Evolutionary conservation across 2,329 filamentous ascomycete species (phyloP).

Genomic region (Aspergillus costaricaensis): DNA sequence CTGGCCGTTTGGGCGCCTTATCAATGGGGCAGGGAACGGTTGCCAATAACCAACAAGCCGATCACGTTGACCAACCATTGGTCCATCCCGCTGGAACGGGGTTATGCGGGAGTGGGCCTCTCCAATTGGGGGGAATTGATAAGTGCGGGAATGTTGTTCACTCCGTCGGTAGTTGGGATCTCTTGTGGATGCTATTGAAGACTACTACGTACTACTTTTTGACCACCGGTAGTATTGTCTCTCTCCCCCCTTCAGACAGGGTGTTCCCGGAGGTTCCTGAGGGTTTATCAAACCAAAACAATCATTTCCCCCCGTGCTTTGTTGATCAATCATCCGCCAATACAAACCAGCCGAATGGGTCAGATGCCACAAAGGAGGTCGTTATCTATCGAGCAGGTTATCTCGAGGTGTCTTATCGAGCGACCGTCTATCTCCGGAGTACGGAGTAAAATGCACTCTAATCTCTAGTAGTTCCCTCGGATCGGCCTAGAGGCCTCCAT

Average conservation of each 20-base stretch:
- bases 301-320: no score
- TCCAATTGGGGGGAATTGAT: constrained; percentile 4
- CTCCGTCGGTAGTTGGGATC: no score
- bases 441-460: constrained; percentile 1
- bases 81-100: constrained; percentile 13
- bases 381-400: no score
- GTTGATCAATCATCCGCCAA: no score
- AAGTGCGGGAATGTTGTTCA: not conserved
- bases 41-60: constrained; percentile 17
- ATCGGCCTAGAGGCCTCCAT: not conserved
- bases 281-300: no score
- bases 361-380: no score
- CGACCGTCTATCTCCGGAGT: not conserved
- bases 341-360: no score
- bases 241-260: not conserved
- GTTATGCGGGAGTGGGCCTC: constrained; percentile 17
- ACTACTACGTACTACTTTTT: not conserved
- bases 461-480: not conserved
- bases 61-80: constrained; percentile 26
- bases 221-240: not conserved
- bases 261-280: no score
- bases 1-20: constrained; percentile 4
- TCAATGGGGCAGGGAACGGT: constrained; percentile 2
- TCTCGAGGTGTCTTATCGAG: not conserved
- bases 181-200: no score